These are phyloP conservation scores for Escallonia herrerae DNA, from an alignment of 129 eudicot genomes.

Conservation along the genomic window DNA sequence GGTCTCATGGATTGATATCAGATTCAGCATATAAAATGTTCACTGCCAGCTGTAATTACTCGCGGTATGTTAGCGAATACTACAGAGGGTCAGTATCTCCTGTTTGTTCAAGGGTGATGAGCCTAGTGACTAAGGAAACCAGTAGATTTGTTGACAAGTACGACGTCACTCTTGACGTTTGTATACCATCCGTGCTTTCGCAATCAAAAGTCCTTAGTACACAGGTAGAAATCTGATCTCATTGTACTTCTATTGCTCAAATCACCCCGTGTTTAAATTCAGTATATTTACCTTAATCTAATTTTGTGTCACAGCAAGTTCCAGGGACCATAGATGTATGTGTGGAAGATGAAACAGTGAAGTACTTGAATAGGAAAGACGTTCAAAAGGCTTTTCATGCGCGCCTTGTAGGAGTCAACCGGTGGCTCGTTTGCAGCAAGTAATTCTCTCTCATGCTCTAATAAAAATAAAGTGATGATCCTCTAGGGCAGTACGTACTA, in stretches of 20 bases:
- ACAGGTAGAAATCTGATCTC: slow-evolving; percentile 22
- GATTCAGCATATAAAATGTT: slow-evolving; percentile 34
- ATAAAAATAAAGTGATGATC: too few species aligned
- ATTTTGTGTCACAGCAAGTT: slow-evolving; percentile 20
- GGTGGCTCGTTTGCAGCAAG: slow-evolving; percentile 50
- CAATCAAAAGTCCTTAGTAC: slow-evolving; percentile 50
- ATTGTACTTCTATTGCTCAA: neutral
- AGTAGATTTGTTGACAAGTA: slow-evolving; percentile 57
- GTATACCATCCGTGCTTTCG: slow-evolving; percentile 56
- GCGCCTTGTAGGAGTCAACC: slow-evolving; percentile 36
- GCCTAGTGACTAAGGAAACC: slow-evolving; percentile 47
- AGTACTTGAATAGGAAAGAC: slow-evolving; percentile 37
- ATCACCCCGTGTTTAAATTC: neutral
- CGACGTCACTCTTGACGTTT: slow-evolving; percentile 61
- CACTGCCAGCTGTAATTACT: slow-evolving; percentile 42
- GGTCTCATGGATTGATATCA: slow-evolving; percentile 76
- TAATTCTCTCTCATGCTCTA: slow-evolving; percentile 1
- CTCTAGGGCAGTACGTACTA: too few species aligned
- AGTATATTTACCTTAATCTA: neutral
- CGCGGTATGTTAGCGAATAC: slow-evolving; percentile 55
- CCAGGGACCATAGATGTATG: slow-evolving; percentile 41
- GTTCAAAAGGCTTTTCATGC: slow-evolving; percentile 49
- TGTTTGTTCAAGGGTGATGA: slow-evolving; percentile 36
- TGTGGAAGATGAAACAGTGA: slow-evolving; percentile 46
- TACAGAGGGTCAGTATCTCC: slow-evolving; percentile 46